phyloP scores from a whole-genome alignment of 2,329 filamentous ascomycete species.

The Chrysoporthe deuterocubensis region DNA sequence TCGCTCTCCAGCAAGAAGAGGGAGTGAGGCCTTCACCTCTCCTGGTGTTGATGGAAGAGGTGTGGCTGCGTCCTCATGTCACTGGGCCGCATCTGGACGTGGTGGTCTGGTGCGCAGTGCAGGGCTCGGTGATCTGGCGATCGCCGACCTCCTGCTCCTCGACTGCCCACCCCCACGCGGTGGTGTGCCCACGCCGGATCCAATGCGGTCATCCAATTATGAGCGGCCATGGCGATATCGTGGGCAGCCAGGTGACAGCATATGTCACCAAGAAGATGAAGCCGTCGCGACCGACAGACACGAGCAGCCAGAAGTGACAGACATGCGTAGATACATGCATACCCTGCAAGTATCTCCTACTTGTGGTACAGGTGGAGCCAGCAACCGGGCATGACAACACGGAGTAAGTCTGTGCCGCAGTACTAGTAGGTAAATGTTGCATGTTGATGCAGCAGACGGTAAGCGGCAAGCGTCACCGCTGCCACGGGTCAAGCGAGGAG shows the following conservation, averaged over 20 bases:
- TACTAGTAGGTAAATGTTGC: background rate
- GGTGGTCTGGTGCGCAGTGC: background rate
- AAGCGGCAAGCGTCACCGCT: conserved; percentile 2
- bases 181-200: background rate
- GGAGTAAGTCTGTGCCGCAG: background rate
- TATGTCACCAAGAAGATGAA: background rate
- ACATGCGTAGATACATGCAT: background rate
- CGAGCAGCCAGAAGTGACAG: background rate
- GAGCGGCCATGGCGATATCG: conserved; percentile 2
- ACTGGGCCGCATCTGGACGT: background rate
- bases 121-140: conserved; percentile 12
- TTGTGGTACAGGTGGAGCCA: background rate
- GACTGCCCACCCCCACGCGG: conserved; percentile 2
- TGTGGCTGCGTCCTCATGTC: background rate
- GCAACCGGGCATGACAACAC: conserved; percentile 1
- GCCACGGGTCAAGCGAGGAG: background rate
- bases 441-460: background rate
- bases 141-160: conserved; percentile 9
- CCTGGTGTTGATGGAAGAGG: background rate
- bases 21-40: background rate
- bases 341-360: background rate
- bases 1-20: background rate
- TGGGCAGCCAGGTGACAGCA: conserved; percentile 2
- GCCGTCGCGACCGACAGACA: background rate
- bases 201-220: background rate